Conservation (phyloP, 768 basidiomycete genomes). For the Hygrophorus russula region DNA sequence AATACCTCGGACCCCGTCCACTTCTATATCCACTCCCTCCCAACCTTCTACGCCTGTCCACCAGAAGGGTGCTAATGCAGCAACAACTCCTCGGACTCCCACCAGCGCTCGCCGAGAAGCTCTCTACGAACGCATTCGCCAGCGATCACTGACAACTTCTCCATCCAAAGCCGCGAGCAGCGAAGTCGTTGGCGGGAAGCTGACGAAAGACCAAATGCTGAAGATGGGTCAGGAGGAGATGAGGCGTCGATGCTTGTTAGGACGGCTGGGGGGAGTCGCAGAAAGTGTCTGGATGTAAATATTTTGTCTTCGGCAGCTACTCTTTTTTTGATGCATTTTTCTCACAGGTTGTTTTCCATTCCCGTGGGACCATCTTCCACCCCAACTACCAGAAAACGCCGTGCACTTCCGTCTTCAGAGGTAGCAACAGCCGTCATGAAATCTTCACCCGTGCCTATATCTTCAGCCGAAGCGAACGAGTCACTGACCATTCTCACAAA, state of each 20-base stretch:
- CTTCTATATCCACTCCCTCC: conserved; percentile 22
- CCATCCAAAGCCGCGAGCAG: conserved; percentile 47
- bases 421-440: conserved; percentile 62
- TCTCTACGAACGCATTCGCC: conserved; percentile 70
- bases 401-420: conserved; percentile 55
- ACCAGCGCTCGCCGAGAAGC: conserved; percentile 69
- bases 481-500: conserved; percentile 54
- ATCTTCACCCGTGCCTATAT: conserved; percentile 74
- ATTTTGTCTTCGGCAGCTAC: not conserved
- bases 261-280: conserved; percentile 70
- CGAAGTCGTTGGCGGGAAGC: conserved; percentile 28
- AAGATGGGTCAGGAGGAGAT: conserved; percentile 72
- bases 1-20: conserved; percentile 34
- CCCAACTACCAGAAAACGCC: conserved; percentile 55
- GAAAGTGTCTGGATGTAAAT: conserved; percentile 83
- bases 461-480: conserved; percentile 65
- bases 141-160: conserved; percentile 55
- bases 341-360: conserved; percentile 59
- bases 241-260: conserved; percentile 63
- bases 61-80: conserved; percentile 42
- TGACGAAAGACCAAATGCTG: conserved; percentile 56
- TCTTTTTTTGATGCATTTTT: not conserved
- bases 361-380: conserved; percentile 41
- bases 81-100: conserved; percentile 56
- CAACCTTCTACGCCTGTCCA: conserved; percentile 58